phyloP scores from a whole-genome alignment of 1,284 basidiomycete genomes.

The Marasmius sp. region DNA sequence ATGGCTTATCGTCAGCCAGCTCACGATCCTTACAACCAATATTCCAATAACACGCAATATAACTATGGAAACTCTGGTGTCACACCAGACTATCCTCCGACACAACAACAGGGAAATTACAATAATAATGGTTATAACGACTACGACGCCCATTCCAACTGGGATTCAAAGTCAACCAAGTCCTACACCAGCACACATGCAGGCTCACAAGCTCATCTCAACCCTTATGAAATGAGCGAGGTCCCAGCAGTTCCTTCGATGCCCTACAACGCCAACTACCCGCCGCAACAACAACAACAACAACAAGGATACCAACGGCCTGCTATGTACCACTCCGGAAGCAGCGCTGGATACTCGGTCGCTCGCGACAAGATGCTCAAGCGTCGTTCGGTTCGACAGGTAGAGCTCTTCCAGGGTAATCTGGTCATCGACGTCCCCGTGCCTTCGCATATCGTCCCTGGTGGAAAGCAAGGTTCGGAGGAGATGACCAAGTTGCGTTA shows the following conservation, averaged over 20 bases:
- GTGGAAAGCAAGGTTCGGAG: slow-evolving; percentile 59
- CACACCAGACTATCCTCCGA: slow-evolving; percentile 35
- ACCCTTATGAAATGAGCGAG: slow-evolving; percentile 61
- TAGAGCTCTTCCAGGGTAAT: slow-evolving; percentile 82
- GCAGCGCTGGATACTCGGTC: slow-evolving; percentile 60
- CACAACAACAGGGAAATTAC: slow-evolving; percentile 18
- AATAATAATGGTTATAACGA: slow-evolving; percentile 27
- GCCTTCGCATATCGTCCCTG: slow-evolving; percentile 75
- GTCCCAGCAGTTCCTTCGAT: slow-evolving; percentile 58
- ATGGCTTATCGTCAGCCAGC: slow-evolving; percentile 62
- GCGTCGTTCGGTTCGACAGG: slow-evolving; percentile 75
- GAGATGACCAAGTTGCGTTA: slow-evolving; percentile 88
- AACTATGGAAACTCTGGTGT: slow-evolving; percentile 35
- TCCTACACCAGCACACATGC: slow-evolving; percentile 47
- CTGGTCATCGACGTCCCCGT: slow-evolving; percentile 81
- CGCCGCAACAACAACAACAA: slow-evolving; percentile 45
- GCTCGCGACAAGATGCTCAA: slow-evolving; percentile 78
- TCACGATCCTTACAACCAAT: slow-evolving; percentile 46
- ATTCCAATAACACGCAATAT: slow-evolving; percentile 24
- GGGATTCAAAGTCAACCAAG: slow-evolving; percentile 69
- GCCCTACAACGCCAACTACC: slow-evolving; percentile 51
- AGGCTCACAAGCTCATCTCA: slow-evolving; percentile 72
- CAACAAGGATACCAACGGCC: slow-evolving; percentile 34
- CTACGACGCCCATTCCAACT: slow-evolving; percentile 46
- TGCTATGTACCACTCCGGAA: slow-evolving; percentile 46